A percentile compares a stretch with the other conserved stretches of the same genome.
Evolutionary conservation across 1,284 basidiomycete genomes (phyloP).

Genomic region (Boletellus deceptivus): DNA sequence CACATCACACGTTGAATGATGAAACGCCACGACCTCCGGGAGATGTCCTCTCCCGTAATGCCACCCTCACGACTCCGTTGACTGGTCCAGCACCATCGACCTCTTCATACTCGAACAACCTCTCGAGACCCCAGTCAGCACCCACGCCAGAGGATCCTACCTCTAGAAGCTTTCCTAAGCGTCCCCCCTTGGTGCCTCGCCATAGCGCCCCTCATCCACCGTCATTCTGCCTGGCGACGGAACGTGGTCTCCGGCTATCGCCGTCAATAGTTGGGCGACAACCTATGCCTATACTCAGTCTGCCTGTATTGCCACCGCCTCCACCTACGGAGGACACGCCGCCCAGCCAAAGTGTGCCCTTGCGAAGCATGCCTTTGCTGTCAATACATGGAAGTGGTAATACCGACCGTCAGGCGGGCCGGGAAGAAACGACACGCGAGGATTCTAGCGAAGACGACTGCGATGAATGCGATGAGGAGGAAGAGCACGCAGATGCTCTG

Average conservation of each 20-base stretch:
- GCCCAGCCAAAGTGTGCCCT: slow-evolving; percentile 24
- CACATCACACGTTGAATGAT: slow-evolving; percentile 9
- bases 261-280: slow-evolving; percentile 32
- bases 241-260: slow-evolving; percentile 32
- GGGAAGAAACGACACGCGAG: slow-evolving; percentile 38
- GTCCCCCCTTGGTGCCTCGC: slow-evolving; percentile 6
- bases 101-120: neutral
- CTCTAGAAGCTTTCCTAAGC: slow-evolving; percentile 2
- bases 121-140: neutral
- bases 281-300: slow-evolving; percentile 29
- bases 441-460: slow-evolving; percentile 39
- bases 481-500: slow-evolving; percentile 21
- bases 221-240: slow-evolving; percentile 26
- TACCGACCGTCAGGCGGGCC: slow-evolving; percentile 36
- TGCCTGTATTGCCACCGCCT: slow-evolving; percentile 19
- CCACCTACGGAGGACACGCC: slow-evolving; percentile 16
- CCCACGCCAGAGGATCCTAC: neutral
- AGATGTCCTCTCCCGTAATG: slow-evolving; percentile 3
- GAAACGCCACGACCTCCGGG: slow-evolving; percentile 16
- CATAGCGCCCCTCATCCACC: slow-evolving; percentile 18
- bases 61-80: slow-evolving; percentile 3
- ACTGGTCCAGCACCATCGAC: slow-evolving; percentile 1
- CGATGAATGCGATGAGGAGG: slow-evolving; percentile 35
- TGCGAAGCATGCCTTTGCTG: slow-evolving; percentile 51
- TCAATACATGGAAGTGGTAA: slow-evolving; percentile 43